Base-by-base conservation (phyloP, 352 stramenopile species). In the Globisporangium cylindrosporum region DNA sequence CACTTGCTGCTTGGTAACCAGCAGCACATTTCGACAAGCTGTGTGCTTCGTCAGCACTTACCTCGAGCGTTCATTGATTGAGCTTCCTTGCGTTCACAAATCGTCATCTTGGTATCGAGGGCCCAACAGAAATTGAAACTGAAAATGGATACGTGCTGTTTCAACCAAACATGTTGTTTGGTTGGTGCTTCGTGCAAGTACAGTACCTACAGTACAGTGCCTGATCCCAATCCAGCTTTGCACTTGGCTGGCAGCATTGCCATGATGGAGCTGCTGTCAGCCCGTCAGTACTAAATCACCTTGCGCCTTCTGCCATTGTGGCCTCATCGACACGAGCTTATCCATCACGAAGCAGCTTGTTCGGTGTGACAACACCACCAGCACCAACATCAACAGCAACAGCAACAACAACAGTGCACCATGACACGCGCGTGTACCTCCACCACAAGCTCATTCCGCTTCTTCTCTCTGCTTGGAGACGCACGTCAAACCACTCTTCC, bases 401-500 rank as follows among this genome's bases (percentile, higher is more conserved):
- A 48, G 3, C 36, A 51, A 43, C 10, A 43, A 15, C 36, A 18
- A 41, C 36, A 43, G 36, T 20, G 36, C 36, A 63, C 12, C n/a
- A 29, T 15, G 0, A 22, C 58, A 53, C 25, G 9, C 8, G 57
- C 34, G 57, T 27, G 20, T 29, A 15, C 59, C n/a, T 15, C 24
- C 59, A 38, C 59, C 59, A 65, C 59, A 65, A 57, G 59, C 59
- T 56, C 59, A 57, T 65, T 65, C 59, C 41, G 25, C 59, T 65
- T 27, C 59, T 57, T 38, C n/a, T 38, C n/a, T 51, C 43, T 51
- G 43, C 43, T 51, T 51, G 43, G 34, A 63, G 5, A 1, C 58
- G 32, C 57, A 62, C 34, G 34, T 57, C 59, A 53, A 64, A 46
- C 14, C 59, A 20, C 59, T 22, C 20, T 60, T 27, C 55, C 20